Conservation (phyloP, 2,329 filamentous ascomycete species). For the Hypomyces rosellus region DNA sequence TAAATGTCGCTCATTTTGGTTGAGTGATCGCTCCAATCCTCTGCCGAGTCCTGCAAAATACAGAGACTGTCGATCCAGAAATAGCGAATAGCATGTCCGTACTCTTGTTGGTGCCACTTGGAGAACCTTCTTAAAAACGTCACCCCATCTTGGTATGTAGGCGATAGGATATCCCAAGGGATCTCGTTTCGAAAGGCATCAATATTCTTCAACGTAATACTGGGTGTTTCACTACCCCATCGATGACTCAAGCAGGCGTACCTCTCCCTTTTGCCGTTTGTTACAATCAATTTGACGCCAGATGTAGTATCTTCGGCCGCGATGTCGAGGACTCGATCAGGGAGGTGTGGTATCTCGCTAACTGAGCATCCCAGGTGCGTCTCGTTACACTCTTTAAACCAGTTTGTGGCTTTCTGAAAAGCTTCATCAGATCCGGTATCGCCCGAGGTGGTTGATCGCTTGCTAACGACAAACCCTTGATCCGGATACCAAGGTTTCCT, state of each 20-base stretch:
- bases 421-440: slow-evolving; percentile 5
- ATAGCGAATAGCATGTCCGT: slow-evolving; percentile 6
- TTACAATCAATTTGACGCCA: slow-evolving; percentile 2
- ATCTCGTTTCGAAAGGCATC: slow-evolving; percentile 1
- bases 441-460: neutral
- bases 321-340: slow-evolving; percentile 6
- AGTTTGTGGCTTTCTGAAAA: slow-evolving; percentile 1
- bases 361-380: neutral
- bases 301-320: neutral
- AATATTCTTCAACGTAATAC: neutral
- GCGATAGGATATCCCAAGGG: slow-evolving; percentile 9
- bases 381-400: slow-evolving; percentile 6
- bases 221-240: slow-evolving; percentile 3
- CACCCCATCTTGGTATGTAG: slow-evolving; percentile 10
- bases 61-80: slow-evolving; percentile 11
- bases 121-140: slow-evolving; percentile 7
- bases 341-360: neutral
- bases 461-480: slow-evolving; percentile 1
- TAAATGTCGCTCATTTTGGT: slow-evolving; percentile 8
- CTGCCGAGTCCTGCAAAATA: slow-evolving; percentile 6
- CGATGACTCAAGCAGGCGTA: slow-evolving; percentile 9
- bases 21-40: slow-evolving; percentile 6
- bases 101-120: slow-evolving; percentile 5
- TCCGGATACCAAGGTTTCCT: slow-evolving; percentile 9
- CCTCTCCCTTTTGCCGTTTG: slow-evolving; percentile 1